phyloP scores from a whole-genome alignment of 2,329 filamentous ascomycete species.

The Colletotrichum sp. region DNA sequence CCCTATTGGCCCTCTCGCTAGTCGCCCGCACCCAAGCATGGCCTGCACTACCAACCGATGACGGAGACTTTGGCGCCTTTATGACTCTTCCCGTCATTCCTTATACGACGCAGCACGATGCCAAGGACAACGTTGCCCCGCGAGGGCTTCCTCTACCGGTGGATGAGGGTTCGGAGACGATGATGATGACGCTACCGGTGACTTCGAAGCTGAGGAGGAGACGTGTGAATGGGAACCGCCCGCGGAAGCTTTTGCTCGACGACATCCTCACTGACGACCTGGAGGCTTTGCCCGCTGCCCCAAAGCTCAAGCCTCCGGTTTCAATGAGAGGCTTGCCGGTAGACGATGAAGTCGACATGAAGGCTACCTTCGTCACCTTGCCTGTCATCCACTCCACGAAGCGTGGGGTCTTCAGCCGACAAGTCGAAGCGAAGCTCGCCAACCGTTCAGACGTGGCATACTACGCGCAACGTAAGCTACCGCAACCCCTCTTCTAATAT shows the following conservation, averaged over 20 bases:
- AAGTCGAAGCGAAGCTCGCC: conserved; percentile 48
- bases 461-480: conserved; percentile 49
- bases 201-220: conserved; percentile 1
- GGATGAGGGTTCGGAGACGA: not conserved
- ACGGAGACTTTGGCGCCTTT: not conserved
- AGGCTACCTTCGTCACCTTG: conserved; percentile 28
- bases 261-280: not conserved
- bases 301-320: not conserved
- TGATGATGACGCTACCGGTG: conserved; percentile 17
- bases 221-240: not conserved
- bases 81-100: conserved; percentile 20
- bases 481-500: not conserved
- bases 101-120: not conserved
- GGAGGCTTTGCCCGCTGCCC: not conserved
- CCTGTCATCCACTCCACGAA: conserved; percentile 34
- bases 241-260: conserved; percentile 3
- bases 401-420: conserved; percentile 42
- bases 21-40: conserved; percentile 12
- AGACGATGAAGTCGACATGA: conserved; percentile 7
- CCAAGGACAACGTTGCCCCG: not conserved
- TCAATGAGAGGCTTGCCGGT: conserved; percentile 1
- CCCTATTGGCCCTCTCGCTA: conserved; percentile 18
- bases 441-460: conserved; percentile 61
- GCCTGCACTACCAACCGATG: conserved; percentile 22
- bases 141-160: conserved; percentile 7